Base-by-base conservation (phyloP, 176 grass and related monocot genomes). In the Bothriochloa decipiens region DNA sequence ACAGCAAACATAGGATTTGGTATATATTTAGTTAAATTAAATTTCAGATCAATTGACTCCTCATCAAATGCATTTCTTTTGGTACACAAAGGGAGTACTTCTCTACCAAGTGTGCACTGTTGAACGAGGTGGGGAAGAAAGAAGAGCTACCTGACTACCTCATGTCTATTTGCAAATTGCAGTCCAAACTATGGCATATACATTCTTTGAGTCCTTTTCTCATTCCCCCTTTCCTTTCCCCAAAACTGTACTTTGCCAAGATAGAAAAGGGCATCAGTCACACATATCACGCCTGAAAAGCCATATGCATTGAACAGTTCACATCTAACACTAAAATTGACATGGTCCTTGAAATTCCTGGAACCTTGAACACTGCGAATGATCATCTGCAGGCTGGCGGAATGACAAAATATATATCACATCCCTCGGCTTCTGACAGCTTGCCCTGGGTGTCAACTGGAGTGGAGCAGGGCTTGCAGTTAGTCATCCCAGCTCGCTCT, bases 121-220 rank as follows among this genome's bases (percentile, higher is more conserved):
- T 6, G 11, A 7, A 72, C 40, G 68, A 7, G 22, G 39, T 25
- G 68, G 11, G 10, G 22, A 23, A 22, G 50, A 23, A 23, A 5
- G 3, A 32, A 50, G 0, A 76, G 22, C 14, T 33, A 28, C 12
- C 35, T 39, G 18, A 17, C 7, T 55, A 55, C 53, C 20, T 20
- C 62, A 68, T 70, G 63, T 64, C 15, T 3, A 20, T 53, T 53
- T 50, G 42, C 28, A 76, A 76, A 76, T 52, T 57, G 53, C 53
- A 57, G 20, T 57, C 53, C 53, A 57, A 57, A 18, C 20, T n/a
- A n/a, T 57, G 53, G 18, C 22, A 52, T 50, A 57, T 10, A 72
- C 5, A 5, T 46, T 26, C 25, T 12, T 60, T 37, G 32, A 63
- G 62, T 25, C 29, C 29, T 32, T 32, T 32, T 32, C 29, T 32